phyloP scores from a whole-genome alignment of 2,329 filamentous ascomycete genomes.

The Myriosclerotinia curreyana region DNA sequence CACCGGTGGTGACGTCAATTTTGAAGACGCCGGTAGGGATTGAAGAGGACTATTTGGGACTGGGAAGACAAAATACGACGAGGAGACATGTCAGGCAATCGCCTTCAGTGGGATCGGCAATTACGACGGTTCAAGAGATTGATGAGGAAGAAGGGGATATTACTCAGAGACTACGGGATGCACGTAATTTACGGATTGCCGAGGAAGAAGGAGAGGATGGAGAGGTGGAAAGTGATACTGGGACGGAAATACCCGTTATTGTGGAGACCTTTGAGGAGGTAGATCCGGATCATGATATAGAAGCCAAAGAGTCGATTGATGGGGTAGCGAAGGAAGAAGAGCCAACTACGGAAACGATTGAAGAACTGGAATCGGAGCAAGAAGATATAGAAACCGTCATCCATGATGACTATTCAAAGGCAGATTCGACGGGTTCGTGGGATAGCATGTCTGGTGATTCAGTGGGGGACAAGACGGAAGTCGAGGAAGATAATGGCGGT shows the following conservation, averaged over 20 bases:
- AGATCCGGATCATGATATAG: conserved; percentile 29
- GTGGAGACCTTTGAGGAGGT: conserved; percentile 37
- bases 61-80: conserved; percentile 64
- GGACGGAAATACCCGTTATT: conserved; percentile 36
- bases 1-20: conserved; percentile 37
- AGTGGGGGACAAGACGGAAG: conserved; percentile 8
- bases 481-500: conserved; percentile 1
- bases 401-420: conserved; percentile 9
- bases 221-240: conserved; percentile 12
- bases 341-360: background rate
- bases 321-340: background rate
- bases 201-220: conserved; percentile 15
- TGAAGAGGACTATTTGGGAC: conserved; percentile 52
- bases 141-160: conserved; percentile 68
- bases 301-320: background rate
- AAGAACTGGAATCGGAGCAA: background rate
- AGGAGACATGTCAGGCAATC: conserved; percentile 78
- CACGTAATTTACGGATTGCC: conserved; percentile 46
- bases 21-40: conserved; percentile 42
- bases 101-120: conserved; percentile 72
- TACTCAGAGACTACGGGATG: conserved; percentile 46
- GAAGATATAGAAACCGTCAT: conserved; percentile 13
- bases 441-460: conserved; percentile 21
- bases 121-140: conserved; percentile 79
- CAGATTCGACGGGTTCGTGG: conserved; percentile 19